Base-by-base conservation (phyloP, 2,329 filamentous ascomycete genomes). In the Gliomastix tumulicola region DNA sequence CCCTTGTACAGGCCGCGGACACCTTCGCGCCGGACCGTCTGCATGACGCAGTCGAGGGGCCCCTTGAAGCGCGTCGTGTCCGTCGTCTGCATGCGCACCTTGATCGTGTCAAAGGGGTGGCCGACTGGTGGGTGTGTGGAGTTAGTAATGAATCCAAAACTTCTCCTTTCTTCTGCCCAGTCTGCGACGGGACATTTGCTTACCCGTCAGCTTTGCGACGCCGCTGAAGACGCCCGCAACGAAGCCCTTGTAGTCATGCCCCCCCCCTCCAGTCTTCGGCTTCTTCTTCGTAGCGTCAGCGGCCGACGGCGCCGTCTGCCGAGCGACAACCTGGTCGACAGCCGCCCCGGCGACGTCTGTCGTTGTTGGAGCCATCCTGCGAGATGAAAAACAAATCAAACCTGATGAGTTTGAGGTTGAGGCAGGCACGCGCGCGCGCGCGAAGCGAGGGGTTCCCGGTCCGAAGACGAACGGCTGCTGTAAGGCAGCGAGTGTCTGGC, bases 191-290 rank as follows among this genome's bases (percentile, higher is more conserved):
- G 25, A n/a, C 17, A 7, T 17, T 9, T 19, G 28, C 74, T 49
- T 62, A 90, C 88, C 87, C 51, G 76, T 79, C 40, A 96, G 67
- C 65, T 97, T 97, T 40, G 89, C 82, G 52, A 97, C 83, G 18
- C 92, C 92, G 25, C 87, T 94, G 56, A 96, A 96, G 7, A 96
- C 79, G n/a, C 92, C 92, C 1, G 87, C 92, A 20, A 96, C 87
- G 56, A 97, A 98, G n/a, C 90, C 92, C 53, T 87, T 89, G 69
- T 96, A 97, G 56, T 82, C 47, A 68, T 74, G 49, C n/a, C n/a
- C n/a, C n/a, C n/a, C n/a, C 22, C n/a, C n/a, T n/a, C n/a, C n/a
- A n/a, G n/a, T 25, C n/a, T 25, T 25, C 22, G 22, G 9, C 22
- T 25, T 25, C 22, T 25, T 25, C 22, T 25, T 25, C 22, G 22